phyloP scores from a whole-genome alignment of 345 rosid species.

The Arabidopsis thaliana region DNA sequence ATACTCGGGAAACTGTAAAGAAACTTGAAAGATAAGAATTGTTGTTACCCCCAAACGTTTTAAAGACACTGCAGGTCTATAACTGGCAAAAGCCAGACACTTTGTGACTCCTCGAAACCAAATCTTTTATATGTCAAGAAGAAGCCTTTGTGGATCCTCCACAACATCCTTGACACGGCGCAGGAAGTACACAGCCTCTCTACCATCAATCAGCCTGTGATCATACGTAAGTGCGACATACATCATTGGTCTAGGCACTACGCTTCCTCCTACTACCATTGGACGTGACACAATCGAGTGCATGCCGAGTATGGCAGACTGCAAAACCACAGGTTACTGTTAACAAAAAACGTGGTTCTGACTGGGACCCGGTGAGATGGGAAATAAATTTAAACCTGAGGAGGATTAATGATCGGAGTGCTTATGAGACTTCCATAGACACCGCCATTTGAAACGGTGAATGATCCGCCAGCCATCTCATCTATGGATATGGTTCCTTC shows the following conservation, averaged over 20 bases:
- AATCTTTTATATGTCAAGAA: conserved; percentile 62
- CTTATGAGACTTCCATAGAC: conserved; percentile 94
- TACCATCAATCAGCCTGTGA: conserved; percentile 87
- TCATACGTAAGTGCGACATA: conserved; percentile 84
- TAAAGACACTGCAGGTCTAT: neutral
- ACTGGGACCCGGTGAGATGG: conserved; percentile 7
- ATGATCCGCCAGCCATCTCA: conserved; percentile 98
- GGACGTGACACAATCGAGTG: conserved; percentile 84
- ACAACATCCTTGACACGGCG: conserved; percentile 87
- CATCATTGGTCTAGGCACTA: conserved; percentile 93
- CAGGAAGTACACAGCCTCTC: conserved; percentile 90
- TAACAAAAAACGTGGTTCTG: neutral
- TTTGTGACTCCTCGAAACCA: neutral
- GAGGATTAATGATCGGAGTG: conserved; percentile 96
- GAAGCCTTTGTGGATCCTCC: conserved; percentile 86
- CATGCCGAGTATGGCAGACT: conserved; percentile 93
- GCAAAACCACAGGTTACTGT: conserved; percentile 24
- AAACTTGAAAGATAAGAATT: conserved; percentile 11
- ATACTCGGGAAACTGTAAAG: neutral
- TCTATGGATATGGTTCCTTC: conserved; percentile 90
- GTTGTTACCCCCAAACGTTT: neutral
- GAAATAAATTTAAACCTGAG: conserved; percentile 61
- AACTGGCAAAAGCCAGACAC: conserved; percentile 8
- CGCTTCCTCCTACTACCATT: conserved; percentile 75
- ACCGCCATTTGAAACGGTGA: conserved; percentile 55